Conservation (phyloP, 2,329 filamentous ascomycete species). For the Colletotrichum sp. region DNA sequence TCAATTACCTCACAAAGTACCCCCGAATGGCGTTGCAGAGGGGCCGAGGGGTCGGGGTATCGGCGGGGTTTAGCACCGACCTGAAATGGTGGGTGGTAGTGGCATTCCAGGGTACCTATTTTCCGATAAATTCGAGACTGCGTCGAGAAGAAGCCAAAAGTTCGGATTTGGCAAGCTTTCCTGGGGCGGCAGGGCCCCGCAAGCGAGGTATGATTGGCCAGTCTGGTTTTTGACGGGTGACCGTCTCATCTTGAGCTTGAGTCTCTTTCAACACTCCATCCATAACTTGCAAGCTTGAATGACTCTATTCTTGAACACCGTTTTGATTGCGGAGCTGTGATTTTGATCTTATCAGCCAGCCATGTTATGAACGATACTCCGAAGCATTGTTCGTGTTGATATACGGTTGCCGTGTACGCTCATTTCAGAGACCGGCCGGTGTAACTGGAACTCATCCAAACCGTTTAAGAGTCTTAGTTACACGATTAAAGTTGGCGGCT, state of each 20-base stretch:
- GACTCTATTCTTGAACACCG: neutral
- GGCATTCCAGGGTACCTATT: neutral
- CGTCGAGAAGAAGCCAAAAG: neutral
- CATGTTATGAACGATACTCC: neutral
- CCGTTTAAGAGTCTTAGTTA: neutral
- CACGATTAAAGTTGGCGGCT: neutral
- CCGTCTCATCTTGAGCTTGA: neutral
- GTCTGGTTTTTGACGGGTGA: neutral
- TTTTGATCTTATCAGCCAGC: neutral
- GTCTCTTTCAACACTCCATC: neutral
- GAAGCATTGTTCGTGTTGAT: neutral
- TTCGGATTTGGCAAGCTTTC: neutral
- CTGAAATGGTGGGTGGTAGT: neutral
- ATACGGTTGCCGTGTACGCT: neutral
- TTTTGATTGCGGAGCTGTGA: neutral
- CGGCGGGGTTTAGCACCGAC: conserved; percentile 9
- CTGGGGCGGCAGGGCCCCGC: neutral
- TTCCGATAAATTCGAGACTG: neutral
- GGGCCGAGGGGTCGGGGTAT: neutral
- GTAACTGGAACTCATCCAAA: neutral
- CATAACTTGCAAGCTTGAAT: neutral
- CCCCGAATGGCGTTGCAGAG: neutral
- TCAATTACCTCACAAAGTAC: conserved; percentile 8
- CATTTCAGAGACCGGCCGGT: neutral
- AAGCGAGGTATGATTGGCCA: neutral